A percentile compares a stretch with the other conserved stretches of the same genome.
These are phyloP conservation scores for Sclerotinia nivalis DNA, from an alignment of 2,329 filamentous ascomycete species.

Conservation along the genomic window DNA sequence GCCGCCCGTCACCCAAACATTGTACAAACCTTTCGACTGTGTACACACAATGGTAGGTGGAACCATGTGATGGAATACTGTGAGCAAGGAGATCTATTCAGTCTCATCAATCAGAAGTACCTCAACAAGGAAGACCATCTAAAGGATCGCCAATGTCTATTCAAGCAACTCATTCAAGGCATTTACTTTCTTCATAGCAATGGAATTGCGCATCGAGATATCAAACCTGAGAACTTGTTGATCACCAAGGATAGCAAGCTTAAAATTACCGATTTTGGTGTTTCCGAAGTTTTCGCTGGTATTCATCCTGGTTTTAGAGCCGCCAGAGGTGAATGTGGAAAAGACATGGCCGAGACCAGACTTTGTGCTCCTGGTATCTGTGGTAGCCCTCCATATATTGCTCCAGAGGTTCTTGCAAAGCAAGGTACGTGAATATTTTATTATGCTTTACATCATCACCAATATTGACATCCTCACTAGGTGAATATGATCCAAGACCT, in stretches of 20 bases:
- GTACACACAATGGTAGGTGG: slow-evolving; percentile 73
- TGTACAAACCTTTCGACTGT: slow-evolving; percentile 72
- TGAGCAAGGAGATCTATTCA: slow-evolving; percentile 76
- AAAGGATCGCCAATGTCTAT: slow-evolving; percentile 75
- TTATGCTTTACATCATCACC: neutral
- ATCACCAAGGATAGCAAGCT: slow-evolving; percentile 77
- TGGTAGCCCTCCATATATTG: slow-evolving; percentile 83
- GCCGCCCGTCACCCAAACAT: slow-evolving; percentile 85
- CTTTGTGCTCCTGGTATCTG: slow-evolving; percentile 78
- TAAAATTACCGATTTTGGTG: slow-evolving; percentile 91
- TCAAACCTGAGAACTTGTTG: slow-evolving; percentile 86
- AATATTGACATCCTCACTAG: slow-evolving; percentile 35
- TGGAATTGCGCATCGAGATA: slow-evolving; percentile 86
- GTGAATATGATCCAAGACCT: slow-evolving; percentile 70
- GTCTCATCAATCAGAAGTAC: slow-evolving; percentile 69
- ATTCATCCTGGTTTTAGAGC: slow-evolving; percentile 76
- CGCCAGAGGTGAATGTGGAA: slow-evolving; percentile 71
- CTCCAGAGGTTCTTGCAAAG: slow-evolving; percentile 78
- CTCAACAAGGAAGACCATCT: slow-evolving; percentile 63
- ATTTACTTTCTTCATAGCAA: slow-evolving; percentile 79
- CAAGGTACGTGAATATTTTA: slow-evolving; percentile 44
- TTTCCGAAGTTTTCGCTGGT: slow-evolving; percentile 81
- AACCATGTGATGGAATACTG: slow-evolving; percentile 96
- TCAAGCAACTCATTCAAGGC: slow-evolving; percentile 85
- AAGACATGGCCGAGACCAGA: slow-evolving; percentile 69